Base-by-base conservation (phyloP, 345 rosid genomes). In the Lepidium sativum region DNA sequence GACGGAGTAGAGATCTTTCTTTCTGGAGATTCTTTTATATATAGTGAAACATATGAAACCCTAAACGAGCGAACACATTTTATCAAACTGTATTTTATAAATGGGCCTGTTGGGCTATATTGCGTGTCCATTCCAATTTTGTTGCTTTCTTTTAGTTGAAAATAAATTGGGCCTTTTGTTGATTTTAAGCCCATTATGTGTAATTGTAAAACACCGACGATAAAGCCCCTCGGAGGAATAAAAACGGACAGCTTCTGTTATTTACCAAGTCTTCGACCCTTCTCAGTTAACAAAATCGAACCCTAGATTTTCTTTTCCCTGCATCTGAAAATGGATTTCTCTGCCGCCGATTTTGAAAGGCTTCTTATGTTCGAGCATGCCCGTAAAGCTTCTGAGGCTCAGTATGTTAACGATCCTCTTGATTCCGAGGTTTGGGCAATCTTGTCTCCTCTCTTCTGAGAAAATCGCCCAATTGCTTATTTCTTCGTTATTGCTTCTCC, bases 361-460 rank as follows among this genome's bases (percentile, higher is more conserved):
- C 73, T 85, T 37, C 9, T 87, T 17, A 27, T 77, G 73, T 68
- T 73, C 63, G 95, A 84, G 64, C 84, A 76, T 53, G 51, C 77
- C 60, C 87, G 92, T 6, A 78, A 81, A 67, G 37, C 72, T 1
- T 80, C 84, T 5, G 97, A 85, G 78, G 48, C 70, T 34, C 69
- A 78, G 77, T 82, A 90, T 71, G 66, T 67, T 18, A 75, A 59
- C 29, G 78, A 85, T 72, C 88, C 92, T 68, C 83, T 80, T 54
- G 86, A 89, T 65, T 79, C 81, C 48, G 87, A 82, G 38, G 95
- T 90, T 68, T 16, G 69, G 44, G 8, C 33, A 25, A 25, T 20
- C 45, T 34, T 1, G 1, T 56, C 49, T 54, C 32, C 18, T 48
- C 31, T 65, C 39, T 29, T 38, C 6, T 33, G 4, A 29, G 10